phyloP scores from a whole-genome alignment of 2,329 filamentous ascomycete species.

The Coniochaeta sp. region DNA sequence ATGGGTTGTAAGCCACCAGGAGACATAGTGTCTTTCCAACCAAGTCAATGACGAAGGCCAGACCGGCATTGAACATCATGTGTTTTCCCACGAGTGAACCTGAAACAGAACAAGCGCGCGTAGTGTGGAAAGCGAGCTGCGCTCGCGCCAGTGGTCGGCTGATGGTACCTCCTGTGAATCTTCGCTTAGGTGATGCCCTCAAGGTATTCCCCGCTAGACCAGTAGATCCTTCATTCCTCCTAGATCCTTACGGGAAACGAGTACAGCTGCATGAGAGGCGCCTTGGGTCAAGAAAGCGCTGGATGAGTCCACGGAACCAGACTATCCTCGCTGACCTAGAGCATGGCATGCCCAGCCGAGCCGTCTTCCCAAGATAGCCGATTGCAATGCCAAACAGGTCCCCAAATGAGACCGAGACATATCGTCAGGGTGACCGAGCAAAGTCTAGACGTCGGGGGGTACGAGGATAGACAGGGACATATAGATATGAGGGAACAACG shows the following conservation, averaged over 20 bases:
- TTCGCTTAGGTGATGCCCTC: not conserved
- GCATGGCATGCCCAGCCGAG: not conserved
- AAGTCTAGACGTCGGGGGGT: constrained; percentile 8
- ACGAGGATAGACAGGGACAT: constrained; percentile 9
- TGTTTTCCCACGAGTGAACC: not conserved
- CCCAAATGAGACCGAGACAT: not conserved
- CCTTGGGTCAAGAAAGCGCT: not conserved
- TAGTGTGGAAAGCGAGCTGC: not conserved
- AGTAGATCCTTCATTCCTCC: not conserved
- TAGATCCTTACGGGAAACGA: not conserved
- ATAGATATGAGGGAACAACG: constrained; percentile 13
- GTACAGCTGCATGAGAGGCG: not conserved
- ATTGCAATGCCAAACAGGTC: not conserved
- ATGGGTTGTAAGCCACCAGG: not conserved
- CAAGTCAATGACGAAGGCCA: not conserved
- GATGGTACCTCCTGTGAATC: not conserved
- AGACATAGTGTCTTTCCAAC: not conserved
- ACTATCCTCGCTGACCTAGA: not conserved
- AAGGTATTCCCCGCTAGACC: not conserved
- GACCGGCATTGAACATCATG: not conserved
- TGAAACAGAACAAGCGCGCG: constrained; percentile 2
- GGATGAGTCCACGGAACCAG: not conserved
- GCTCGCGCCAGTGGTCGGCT: not conserved
- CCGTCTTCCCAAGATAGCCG: not conserved
- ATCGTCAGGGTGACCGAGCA: constrained; percentile 2